Percentiles rank a stretch among this genome's conserved stretches.
These are phyloP conservation scores for Colletotrichum paranaense DNA, from an alignment of 2,329 filamentous ascomycete species.

Conservation along the genomic window DNA sequence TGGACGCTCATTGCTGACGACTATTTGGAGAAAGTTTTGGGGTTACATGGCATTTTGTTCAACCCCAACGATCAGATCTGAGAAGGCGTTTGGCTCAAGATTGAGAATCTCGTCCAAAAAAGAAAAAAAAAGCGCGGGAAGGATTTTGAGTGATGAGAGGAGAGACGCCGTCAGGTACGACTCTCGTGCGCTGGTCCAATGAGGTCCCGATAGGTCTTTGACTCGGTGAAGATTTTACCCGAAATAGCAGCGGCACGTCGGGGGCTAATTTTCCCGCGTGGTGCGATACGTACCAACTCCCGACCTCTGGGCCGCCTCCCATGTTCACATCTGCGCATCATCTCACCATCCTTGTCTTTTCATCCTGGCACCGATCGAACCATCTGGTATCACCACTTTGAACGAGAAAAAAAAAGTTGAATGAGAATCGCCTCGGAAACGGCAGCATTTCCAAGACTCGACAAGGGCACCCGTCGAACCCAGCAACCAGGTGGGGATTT, in stretches of 20 bases:
- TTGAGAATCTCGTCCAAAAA: not conserved
- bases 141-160: not conserved
- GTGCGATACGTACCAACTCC: too few species aligned
- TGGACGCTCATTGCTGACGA: not conserved
- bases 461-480: not conserved
- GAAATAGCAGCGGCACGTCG: not conserved
- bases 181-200: not conserved
- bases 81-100: not conserved
- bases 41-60: not conserved
- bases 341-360: not conserved
- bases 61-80: not conserved
- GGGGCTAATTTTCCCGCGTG: not conserved
- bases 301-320: too few species aligned
- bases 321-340: not conserved
- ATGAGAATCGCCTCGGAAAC: not conserved
- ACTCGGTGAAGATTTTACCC: not conserved
- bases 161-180: not conserved
- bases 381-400: not conserved
- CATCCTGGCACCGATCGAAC: not conserved
- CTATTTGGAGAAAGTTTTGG: not conserved
- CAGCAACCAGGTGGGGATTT: not conserved
- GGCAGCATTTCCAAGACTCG: not conserved
- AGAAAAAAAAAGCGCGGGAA: not conserved
- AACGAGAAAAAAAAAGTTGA: not conserved
- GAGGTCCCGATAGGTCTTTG: not conserved